Base-by-base conservation (phyloP, 2,329 filamentous ascomycete species). In the Talaromyces marneffei region DNA sequence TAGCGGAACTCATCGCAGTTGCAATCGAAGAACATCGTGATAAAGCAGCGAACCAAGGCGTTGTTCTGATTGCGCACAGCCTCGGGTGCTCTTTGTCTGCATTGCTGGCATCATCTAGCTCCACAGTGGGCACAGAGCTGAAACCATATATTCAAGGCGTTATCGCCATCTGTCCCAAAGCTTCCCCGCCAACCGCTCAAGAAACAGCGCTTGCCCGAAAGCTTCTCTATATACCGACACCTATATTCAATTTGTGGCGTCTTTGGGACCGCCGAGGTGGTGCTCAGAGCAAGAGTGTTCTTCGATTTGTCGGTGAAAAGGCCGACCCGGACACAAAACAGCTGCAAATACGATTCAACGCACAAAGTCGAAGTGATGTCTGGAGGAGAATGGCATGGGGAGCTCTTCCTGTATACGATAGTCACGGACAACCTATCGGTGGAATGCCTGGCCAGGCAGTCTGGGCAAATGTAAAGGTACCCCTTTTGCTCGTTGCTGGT, bases 31-130 rank as follows among this genome's bases (percentile, higher is more conserved):
- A 86, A 50, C 85, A 93, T 69, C 85, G 88, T 42, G 86, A 90
- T 65, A 82, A 82, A 46, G 80, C 84, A 37, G 77, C 80, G 18
- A 80, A 79, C 0, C 92, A 96, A 72, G 84, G 86, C 3, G 83
- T 96, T 14, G 83, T 97, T 20, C 74, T 97, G 31, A 85, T 97
- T 62, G 91, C 88, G 1, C 94, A 99, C 71, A 96, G 91, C 72
- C 89, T 97, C 85, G 94, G 94, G 6, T 92, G 89, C 62, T 89
- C 89, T 2, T 78, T 97, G 20, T 85, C 88, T 5, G 87, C 90
- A 27, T 78, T 88, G 16, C 78, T 97, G 57, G 87, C 91, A 9
- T 87, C 85, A 0, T 78, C 80, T 2, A 75, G 81, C 65, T 85
- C 82, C 1, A 75, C 81, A 1, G 77, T 86, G 62, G 78, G 74